These are phyloP conservation scores for Fusarium concolor DNA, from an alignment of 2,329 filamentous ascomycete species.

Conservation along the genomic window DNA sequence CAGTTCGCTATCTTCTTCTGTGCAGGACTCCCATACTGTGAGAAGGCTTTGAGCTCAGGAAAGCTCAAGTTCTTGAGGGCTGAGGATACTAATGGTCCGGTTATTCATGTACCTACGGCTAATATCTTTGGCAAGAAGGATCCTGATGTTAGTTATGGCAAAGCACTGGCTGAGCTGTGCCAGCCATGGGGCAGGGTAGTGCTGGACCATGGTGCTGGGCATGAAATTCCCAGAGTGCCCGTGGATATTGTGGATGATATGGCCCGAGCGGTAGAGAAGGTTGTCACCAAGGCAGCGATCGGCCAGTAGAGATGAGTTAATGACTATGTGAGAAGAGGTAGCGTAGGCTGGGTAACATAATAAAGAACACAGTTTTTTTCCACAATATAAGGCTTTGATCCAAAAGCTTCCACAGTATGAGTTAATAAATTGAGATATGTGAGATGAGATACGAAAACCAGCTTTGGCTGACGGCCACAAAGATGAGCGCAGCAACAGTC, in stretches of 20 bases:
- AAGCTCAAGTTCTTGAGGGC: neutral
- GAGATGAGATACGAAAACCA: neutral
- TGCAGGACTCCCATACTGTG: constrained; percentile 3
- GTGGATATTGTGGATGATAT: constrained; percentile 2
- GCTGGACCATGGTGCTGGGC: constrained; percentile 9
- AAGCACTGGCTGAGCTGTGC: constrained; percentile 2
- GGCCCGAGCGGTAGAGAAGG: constrained; percentile 8
- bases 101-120: constrained; percentile 2
- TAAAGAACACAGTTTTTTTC: too few relatives aligned
- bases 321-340: too few relatives aligned
- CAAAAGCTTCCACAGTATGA: too few relatives aligned
- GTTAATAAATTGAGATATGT: neutral
- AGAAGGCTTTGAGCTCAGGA: neutral
- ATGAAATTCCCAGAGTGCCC: constrained; percentile 3
- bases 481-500: too few relatives aligned
- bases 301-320: neutral
- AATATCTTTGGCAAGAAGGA: constrained; percentile 4
- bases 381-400: too few relatives aligned
- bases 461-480: too few relatives aligned
- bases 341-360: too few relatives aligned
- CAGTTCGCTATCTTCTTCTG: constrained; percentile 12
- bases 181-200: constrained; percentile 3
- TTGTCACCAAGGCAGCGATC: constrained; percentile 2
- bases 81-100: neutral
- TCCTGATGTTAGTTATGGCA: constrained; percentile 1